These are phyloP conservation scores for Taxillus chinensis DNA, from an alignment of 164 flowering plant genomes.

Conservation along the genomic window DNA sequence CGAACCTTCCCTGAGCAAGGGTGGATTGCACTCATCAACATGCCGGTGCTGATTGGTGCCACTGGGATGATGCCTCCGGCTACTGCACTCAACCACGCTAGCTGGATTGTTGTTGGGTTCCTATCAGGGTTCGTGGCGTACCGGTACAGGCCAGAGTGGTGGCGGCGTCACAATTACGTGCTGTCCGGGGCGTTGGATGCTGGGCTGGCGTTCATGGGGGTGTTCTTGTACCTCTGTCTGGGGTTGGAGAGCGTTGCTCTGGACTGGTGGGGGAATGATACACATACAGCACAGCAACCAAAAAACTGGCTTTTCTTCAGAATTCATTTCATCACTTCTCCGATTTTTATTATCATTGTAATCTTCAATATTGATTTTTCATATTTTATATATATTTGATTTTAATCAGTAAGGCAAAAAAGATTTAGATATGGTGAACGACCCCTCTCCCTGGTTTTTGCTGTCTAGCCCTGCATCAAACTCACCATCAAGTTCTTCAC, in stretches of 20 bases:
- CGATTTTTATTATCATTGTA: too few species aligned
- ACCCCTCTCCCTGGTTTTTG: too few species aligned
- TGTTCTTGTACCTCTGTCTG: constrained; percentile 47
- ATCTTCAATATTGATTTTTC: too few species aligned
- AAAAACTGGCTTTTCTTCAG: too few species aligned
- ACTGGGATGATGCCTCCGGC: constrained; percentile 68
- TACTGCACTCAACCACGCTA: constrained; percentile 59
- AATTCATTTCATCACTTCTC: too few species aligned
- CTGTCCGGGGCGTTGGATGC: constrained; percentile 81
- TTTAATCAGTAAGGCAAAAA: too few species aligned
- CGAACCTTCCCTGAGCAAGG: constrained; percentile 55
- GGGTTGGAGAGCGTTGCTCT: constrained; percentile 39
- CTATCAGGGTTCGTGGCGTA: constrained; percentile 52
- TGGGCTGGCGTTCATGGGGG: constrained; percentile 81
- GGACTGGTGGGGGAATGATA: constrained; percentile 57
- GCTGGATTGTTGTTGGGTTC: constrained; percentile 61
- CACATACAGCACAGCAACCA: too few species aligned
- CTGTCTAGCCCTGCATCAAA: too few species aligned
- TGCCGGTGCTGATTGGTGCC: constrained; percentile 66
- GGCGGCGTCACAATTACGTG: constrained; percentile 62
- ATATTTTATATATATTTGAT: too few species aligned
- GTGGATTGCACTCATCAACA: constrained; percentile 73
- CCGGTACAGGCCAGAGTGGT: constrained; percentile 55
- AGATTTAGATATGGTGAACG: too few species aligned
- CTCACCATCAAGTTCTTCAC: too few species aligned